Conservation (phyloP, 2,329 filamentous ascomycete genomes). For the Pseudocercospora musae region DNA sequence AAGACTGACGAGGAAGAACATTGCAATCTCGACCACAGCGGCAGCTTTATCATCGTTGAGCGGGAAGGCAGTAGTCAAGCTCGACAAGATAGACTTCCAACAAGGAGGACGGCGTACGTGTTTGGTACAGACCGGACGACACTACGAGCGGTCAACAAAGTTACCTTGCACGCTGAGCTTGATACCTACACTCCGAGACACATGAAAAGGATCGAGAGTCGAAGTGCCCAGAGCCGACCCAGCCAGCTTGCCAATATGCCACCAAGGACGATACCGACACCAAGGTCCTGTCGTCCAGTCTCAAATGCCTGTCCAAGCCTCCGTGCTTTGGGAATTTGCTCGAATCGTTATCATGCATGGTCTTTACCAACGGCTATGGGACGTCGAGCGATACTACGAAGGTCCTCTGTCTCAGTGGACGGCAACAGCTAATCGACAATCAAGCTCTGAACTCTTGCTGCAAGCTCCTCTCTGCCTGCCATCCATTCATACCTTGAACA, state of each 20-base stretch:
- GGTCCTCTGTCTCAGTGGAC: constrained; percentile 43
- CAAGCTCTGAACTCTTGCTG: constrained; percentile 14
- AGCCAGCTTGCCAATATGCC: constrained; percentile 39
- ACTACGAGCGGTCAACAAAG: constrained; percentile 22
- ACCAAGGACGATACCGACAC: constrained; percentile 36
- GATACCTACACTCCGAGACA: constrained; percentile 38
- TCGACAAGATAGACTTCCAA: constrained; percentile 42
- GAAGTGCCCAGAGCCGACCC: constrained; percentile 41
- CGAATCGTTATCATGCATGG: constrained; percentile 50
- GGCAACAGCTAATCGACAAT: constrained; percentile 25
- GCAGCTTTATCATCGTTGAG: constrained; percentile 39
- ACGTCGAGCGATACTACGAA: constrained; percentile 46
- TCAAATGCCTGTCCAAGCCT: neutral
- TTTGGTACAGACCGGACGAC: constrained; percentile 43
- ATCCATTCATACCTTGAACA: constrained; percentile 46
- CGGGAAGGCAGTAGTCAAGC: constrained; percentile 40
- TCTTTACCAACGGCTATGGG: constrained; percentile 50
- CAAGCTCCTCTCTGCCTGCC: constrained; percentile 44
- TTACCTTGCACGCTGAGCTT: neutral
- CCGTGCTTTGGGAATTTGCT: constrained; percentile 38
- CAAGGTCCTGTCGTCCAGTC: neutral
- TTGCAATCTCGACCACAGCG: constrained; percentile 41
- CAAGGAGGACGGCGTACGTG: constrained; percentile 41
- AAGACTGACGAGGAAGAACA: constrained; percentile 44
- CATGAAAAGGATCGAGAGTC: constrained; percentile 41